Evolutionary conservation across 352 stramenopile species (phyloP).

Genomic region (Phytophthora pini): DNA sequence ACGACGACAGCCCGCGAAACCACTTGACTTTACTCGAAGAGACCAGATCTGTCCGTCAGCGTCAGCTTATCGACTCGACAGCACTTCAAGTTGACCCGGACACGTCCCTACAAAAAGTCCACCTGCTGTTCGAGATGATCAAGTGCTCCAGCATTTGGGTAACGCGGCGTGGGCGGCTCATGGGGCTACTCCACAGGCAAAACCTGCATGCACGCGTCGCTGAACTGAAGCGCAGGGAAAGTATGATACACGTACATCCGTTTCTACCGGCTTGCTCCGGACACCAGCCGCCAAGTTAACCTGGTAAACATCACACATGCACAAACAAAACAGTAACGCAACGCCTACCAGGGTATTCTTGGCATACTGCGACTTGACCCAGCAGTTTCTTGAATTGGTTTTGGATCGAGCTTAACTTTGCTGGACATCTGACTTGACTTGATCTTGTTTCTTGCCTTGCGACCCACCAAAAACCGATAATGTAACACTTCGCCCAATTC

Average conservation of each 20-base stretch:
- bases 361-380: slow-evolving; percentile 11
- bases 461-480: slow-evolving; percentile 40
- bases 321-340: slow-evolving; percentile 2
- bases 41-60: slow-evolving; percentile 7
- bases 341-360: background rate
- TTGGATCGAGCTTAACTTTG: slow-evolving; percentile 22
- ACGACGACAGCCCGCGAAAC: background rate
- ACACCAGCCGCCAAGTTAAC: slow-evolving; percentile 7
- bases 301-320: slow-evolving; percentile 14
- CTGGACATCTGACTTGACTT: slow-evolving; percentile 27
- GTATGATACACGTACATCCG: background rate
- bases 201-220: slow-evolving; percentile 49
- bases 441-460: slow-evolving; percentile 17
- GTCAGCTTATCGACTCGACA: slow-evolving; percentile 48
- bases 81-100: slow-evolving; percentile 64
- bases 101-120: slow-evolving; percentile 62
- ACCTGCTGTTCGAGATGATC: slow-evolving; percentile 83
- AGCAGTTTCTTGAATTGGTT: slow-evolving; percentile 30
- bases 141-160: slow-evolving; percentile 69
- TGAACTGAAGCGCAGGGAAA: slow-evolving; percentile 34
- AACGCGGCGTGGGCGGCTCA: slow-evolving; percentile 54
- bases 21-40: slow-evolving; percentile 6
- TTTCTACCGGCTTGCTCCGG: slow-evolving; percentile 17
- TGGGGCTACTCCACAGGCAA: slow-evolving; percentile 59
- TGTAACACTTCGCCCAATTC: slow-evolving; percentile 28